phyloP scores from a whole-genome alignment of 169 alveolate species.

The Eimeria maxima region DNA sequence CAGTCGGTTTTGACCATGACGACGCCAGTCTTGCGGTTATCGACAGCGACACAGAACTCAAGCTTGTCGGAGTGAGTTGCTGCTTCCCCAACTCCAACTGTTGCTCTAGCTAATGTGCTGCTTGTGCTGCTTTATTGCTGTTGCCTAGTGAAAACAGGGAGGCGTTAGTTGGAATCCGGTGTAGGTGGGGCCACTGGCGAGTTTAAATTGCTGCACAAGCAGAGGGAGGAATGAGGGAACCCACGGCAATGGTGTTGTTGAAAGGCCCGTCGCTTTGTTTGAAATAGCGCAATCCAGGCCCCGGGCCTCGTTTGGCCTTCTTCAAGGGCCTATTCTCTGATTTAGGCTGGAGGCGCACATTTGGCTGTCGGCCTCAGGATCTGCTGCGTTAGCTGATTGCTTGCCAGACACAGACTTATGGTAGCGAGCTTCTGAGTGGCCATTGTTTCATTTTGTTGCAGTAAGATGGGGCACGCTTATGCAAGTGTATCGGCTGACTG shows the following conservation, averaged over 20 bases:
- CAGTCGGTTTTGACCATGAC: not conserved
- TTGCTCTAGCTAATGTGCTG: not conserved
- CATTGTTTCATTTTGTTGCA: not conserved
- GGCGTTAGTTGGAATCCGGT: not conserved
- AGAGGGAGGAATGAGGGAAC: not conserved
- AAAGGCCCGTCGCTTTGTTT: not conserved
- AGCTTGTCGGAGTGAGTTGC: slow-evolving; percentile 36
- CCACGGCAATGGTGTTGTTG: not conserved
- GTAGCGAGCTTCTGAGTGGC: not conserved
- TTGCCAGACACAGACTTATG: not conserved
- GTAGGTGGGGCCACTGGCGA: not conserved
- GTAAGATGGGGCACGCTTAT: not conserved
- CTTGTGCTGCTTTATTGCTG: not conserved
- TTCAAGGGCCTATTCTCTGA: not conserved
- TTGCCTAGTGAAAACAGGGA: not conserved
- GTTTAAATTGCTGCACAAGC: not conserved
- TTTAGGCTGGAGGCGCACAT: not conserved
- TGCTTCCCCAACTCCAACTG: not conserved
- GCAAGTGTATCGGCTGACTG: not conserved
- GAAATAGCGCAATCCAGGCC: not conserved
- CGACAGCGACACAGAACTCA: slow-evolving; percentile 11
- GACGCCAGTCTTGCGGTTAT: slow-evolving; percentile 47
- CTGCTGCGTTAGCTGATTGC: not conserved
- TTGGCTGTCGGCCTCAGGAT: not conserved
- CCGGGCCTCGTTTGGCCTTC: not conserved